Evolutionary conservation across 2,329 filamentous ascomycete genomes (phyloP), one percentile per base, ranked within the genome.

Genomic region (Hymenoscyphus occultus): DNA sequence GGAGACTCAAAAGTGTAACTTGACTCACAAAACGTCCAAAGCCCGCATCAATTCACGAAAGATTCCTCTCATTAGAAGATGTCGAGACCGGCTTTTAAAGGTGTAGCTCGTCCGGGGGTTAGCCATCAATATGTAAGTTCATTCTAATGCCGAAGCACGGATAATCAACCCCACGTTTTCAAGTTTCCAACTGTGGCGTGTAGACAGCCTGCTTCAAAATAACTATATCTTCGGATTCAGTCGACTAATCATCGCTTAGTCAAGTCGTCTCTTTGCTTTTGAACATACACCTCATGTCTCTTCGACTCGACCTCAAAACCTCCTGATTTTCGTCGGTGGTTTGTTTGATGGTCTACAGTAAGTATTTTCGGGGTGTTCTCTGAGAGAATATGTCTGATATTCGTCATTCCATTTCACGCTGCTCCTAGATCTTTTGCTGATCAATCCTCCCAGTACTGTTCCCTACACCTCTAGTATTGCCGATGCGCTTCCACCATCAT

Each of bases 271-370:
- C n/a, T 70, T 73, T 56, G 74, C 74, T 2, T 76, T 77, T 59
- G 75, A 77, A 64, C 71, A 75, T 61, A 70, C 66, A 28, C 68
- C 74, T 3, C 63, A 64, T 32, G 48, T 64, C 39, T 58, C 63
- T 4, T n/a, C 64, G 14, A 56, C 61, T 28, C n/a, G 61, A 10
- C 54, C 72, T 56, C 74, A 76, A 60, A 80, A 84, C 74, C 79
- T 80, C 2, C 69, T 86, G 54, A 74, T 86, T 65, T 86, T 81
- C 75, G 77, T 86, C 62, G 83, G 82, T 63, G 84, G 84, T 45
- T 79, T 87, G 35, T 80, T 78, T 56, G 84, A 86, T 71, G 82
- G 82, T 22, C 76, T 83, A 32, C 77, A 81, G 48, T 54, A 13
- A 54, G 48, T 54, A 54, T 19, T 54, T 5, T 22, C 4, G 9